Evolutionary conservation across 306 rosid species (phyloP).

Genomic region (Spatholobus suberectus): DNA sequence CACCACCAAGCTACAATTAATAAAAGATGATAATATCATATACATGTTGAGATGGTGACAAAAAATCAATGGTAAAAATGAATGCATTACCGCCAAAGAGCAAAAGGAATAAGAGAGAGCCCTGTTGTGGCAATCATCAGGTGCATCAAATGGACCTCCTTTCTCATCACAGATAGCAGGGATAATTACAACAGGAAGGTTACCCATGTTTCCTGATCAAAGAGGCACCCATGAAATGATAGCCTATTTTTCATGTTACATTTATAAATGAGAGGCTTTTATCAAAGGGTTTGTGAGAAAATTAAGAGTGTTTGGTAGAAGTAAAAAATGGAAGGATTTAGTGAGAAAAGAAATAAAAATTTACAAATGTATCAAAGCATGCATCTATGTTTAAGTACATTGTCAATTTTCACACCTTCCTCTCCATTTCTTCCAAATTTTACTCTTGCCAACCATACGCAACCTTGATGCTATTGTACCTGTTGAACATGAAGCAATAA

Average conservation of each 20-base stretch:
- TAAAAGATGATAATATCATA: background rate
- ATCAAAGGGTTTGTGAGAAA: background rate
- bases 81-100: slow-evolving; percentile 82
- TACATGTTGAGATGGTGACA: background rate
- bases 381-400: slow-evolving; percentile 11
- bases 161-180: slow-evolving; percentile 83
- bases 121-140: slow-evolving; percentile 44
- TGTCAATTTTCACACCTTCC: slow-evolving; percentile 17
- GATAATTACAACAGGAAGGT: slow-evolving; percentile 71
- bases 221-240: slow-evolving; percentile 16
- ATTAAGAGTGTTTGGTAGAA: slow-evolving; percentile 5
- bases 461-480: slow-evolving; percentile 50
- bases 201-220: slow-evolving; percentile 86
- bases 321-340: background rate
- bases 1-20: slow-evolving; percentile 73
- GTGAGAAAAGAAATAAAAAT: background rate
- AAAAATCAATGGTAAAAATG: background rate
- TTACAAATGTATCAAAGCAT: background rate
- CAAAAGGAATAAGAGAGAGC: slow-evolving; percentile 87
- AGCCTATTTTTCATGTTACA: background rate
- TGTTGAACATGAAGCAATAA: slow-evolving; percentile 77
- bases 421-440: slow-evolving; percentile 17
- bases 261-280: background rate
- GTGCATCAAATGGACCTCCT: slow-evolving; percentile 78
- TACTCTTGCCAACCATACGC: background rate